Evolutionary conservation across 1,139 yeast genomes (phyloP), one percentile per base, ranked within the genome.

Genomic region (Entelexis paramagnoliae): DNA sequence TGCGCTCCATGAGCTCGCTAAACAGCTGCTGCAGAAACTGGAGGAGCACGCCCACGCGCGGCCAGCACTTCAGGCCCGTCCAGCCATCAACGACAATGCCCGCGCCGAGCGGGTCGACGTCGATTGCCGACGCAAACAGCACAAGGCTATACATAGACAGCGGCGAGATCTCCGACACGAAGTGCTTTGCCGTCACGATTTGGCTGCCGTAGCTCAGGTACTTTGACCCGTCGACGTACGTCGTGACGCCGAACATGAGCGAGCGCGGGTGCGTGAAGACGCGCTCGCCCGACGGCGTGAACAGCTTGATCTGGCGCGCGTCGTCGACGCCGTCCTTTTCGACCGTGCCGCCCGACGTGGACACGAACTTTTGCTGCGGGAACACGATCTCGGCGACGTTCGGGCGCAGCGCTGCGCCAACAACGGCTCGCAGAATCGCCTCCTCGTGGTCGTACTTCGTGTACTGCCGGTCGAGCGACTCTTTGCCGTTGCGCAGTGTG

Each of bases 1-100:
- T 78, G 28, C 73, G 74, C 47, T 78, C 83, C 52, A 89, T 76
- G 1, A 83, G 77, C 19, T 75, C 70, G 63, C 88, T 95, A 28
- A 89, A 68, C 45, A 87, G 64, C 19, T 70, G 63, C 58, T 94
- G 72, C 50, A 91, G 68, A 53, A 83, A 77, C 56, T 84, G 84
- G 38, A 88, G 75, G 50, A 89, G 70, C 4, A 91, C 95, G 0
- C 93, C 97, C 62, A 89, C 87, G 60, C 93, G 83, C 58, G 95
- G 85, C 96, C 97, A 88, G 2, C 95, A 85, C 58, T 85, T 72
- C 34, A 91, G 72, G 9, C 95, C 88, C 32, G 84, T 67, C 96
- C 96, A 84, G 48, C 76, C 74, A 62, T 84, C 95, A 53, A 88
- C 61, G 9, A 68, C 59, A 8, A 72, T 61, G 26, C 74, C 75